phyloP scores from a whole-genome alignment of 306 rosid genomes.

The Prunus fruticosa region DNA sequence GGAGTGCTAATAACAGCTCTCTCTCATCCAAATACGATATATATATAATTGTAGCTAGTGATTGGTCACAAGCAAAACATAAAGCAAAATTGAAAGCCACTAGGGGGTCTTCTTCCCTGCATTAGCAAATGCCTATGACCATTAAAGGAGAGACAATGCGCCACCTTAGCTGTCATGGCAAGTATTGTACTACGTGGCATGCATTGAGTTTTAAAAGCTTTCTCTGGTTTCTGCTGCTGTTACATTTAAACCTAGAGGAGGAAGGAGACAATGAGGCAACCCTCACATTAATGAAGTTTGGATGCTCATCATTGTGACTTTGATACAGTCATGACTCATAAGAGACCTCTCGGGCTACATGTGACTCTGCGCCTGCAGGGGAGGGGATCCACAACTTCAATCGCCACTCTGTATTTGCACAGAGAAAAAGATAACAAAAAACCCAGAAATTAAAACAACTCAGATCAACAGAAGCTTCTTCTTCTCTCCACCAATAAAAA shows the following conservation, averaged over 20 bases:
- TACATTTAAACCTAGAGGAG: neutral
- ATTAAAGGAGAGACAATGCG: neutral
- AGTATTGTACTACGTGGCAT: neutral
- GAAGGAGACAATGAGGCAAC: neutral
- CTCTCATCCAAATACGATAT: too few species aligned
- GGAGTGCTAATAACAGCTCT: too few species aligned
- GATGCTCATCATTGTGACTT: conserved; percentile 15
- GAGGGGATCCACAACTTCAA: conserved; percentile 4
- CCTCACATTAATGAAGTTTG: conserved; percentile 13
- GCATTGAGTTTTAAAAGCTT: neutral
- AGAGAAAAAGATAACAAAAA: neutral
- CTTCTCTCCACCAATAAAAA: neutral
- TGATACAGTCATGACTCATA: too few species aligned
- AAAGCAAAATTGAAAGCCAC: neutral
- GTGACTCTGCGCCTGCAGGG: conserved; percentile 11
- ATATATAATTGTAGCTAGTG: neutral
- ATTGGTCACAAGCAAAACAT: neutral
- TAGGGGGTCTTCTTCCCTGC: neutral
- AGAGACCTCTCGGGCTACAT: neutral
- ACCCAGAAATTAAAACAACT: neutral
- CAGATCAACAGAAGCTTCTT: neutral
- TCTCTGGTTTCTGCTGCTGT: neutral
- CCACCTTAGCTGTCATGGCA: neutral
- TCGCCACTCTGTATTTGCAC: neutral
- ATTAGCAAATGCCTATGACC: neutral